Percentiles rank a stretch among this genome's conserved stretches.
These are phyloP conservation scores for Paecilomyces sp. DNA, from an alignment of 2,329 filamentous ascomycete genomes.

Conservation along the genomic window DNA sequence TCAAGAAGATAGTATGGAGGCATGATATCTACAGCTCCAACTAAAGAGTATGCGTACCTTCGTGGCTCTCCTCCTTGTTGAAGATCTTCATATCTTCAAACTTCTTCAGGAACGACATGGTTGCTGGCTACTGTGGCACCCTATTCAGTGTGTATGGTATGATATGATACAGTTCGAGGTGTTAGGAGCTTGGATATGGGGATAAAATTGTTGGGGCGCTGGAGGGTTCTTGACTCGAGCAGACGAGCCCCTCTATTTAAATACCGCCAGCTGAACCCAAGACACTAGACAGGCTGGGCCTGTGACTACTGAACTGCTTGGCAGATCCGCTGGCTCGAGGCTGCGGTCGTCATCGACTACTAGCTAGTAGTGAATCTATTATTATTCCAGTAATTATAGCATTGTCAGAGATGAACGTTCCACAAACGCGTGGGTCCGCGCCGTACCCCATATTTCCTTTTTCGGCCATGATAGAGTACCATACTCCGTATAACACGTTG, in stretches of 20 bases:
- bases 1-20: neutral
- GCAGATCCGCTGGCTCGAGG: neutral
- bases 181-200: neutral
- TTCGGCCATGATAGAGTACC: neutral
- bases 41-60: slow-evolving; percentile 3
- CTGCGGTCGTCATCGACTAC: neutral
- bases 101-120: slow-evolving; percentile 43
- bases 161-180: neutral
- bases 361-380: neutral
- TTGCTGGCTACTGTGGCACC: neutral
- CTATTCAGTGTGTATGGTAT: neutral
- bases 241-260: neutral
- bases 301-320: neutral
- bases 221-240: neutral
- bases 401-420: neutral
- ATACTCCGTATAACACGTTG: neutral
- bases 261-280: neutral
- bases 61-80: slow-evolving; percentile 21
- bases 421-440: neutral
- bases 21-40: too few relatives aligned
- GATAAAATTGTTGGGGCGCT: neutral
- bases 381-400: neutral
- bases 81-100: slow-evolving; percentile 45
- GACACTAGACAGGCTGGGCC: neutral
- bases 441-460: neutral